These are phyloP conservation scores for Raphidocelis subcapitata DNA, from an alignment of 139 green algal species.

Conservation along the genomic window DNA sequence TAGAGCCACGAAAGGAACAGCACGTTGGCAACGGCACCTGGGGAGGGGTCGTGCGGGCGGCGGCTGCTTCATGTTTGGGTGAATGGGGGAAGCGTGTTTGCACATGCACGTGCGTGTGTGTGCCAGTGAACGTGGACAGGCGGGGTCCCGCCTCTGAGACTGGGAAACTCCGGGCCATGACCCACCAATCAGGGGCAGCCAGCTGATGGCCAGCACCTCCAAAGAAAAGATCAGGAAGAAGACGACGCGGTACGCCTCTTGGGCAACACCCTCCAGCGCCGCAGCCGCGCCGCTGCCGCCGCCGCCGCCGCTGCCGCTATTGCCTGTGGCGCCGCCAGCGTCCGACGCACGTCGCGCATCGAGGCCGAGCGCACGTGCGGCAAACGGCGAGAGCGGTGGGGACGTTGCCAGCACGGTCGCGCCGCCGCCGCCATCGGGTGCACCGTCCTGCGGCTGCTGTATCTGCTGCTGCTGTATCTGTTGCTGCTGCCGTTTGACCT, in stretches of 20 bases:
- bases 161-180: neutral
- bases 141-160: neutral
- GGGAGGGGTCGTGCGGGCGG: neutral
- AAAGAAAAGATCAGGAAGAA: conserved; percentile 67
- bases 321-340: neutral
- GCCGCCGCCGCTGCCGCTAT: neutral
- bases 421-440: too few relatives aligned
- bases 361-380: too few relatives aligned
- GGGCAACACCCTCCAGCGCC: conserved; percentile 43
- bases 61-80: neutral
- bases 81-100: neutral
- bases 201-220: conserved; percentile 43
- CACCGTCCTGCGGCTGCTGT: neutral
- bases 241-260: conserved; percentile 68
- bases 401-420: too few relatives aligned
- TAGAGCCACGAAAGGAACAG: conserved; percentile 77
- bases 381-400: too few relatives aligned
- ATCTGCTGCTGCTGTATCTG: conserved; percentile 2
- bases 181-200: conserved; percentile 46
- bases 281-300: neutral
- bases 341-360: too few relatives aligned
- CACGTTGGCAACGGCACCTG: conserved; percentile 54
- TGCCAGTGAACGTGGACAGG: neutral
- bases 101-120: neutral
- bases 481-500: conserved; percentile 9